Evolutionary conservation across 768 basidiomycete genomes (phyloP).

Genomic region (Russula compacta): DNA sequence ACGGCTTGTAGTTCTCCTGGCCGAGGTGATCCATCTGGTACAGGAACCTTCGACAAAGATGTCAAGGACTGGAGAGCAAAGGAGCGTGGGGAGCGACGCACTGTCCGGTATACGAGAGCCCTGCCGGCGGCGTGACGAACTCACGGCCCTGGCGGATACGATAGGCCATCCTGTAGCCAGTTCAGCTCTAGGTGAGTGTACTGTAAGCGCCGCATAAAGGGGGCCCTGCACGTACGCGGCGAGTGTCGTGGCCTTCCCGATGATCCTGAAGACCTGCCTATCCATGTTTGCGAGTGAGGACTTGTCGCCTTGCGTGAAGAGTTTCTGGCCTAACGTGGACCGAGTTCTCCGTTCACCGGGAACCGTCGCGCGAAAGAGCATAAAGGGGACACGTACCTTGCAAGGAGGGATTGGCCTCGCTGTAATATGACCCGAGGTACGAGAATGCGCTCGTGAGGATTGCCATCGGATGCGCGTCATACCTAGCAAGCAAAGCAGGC

Average conservation of each 20-base stretch:
- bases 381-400: slow-evolving; percentile 45
- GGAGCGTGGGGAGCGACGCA: slow-evolving; percentile 29
- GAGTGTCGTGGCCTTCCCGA: slow-evolving; percentile 82
- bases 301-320: slow-evolving; percentile 61
- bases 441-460: slow-evolving; percentile 83
- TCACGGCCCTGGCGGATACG: slow-evolving; percentile 84
- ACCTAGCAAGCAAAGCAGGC: slow-evolving; percentile 34
- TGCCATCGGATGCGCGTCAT: slow-evolving; percentile 89
- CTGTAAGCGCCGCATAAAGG: too few relatives aligned
- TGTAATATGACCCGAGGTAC: slow-evolving; percentile 81
- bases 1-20: slow-evolving; percentile 64
- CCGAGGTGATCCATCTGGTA: slow-evolving; percentile 86
- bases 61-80: neutral
- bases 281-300: slow-evolving; percentile 74
- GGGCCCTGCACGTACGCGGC: slow-evolving; percentile 51
- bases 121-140: slow-evolving; percentile 77
- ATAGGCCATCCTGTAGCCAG: slow-evolving; percentile 67
- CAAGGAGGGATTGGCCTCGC: slow-evolving; percentile 82
- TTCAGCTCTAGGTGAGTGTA: neutral
- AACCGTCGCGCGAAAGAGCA: neutral
- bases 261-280: slow-evolving; percentile 82
- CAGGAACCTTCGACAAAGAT: slow-evolving; percentile 47
- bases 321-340: slow-evolving; percentile 49
- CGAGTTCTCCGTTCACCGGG: neutral
- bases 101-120: slow-evolving; percentile 79